A percentile compares a stretch with the other conserved stretches of the same genome.
phyloP scores from a whole-genome alignment of 768 basidiomycete genomes.

The Trametes sanguinea region DNA sequence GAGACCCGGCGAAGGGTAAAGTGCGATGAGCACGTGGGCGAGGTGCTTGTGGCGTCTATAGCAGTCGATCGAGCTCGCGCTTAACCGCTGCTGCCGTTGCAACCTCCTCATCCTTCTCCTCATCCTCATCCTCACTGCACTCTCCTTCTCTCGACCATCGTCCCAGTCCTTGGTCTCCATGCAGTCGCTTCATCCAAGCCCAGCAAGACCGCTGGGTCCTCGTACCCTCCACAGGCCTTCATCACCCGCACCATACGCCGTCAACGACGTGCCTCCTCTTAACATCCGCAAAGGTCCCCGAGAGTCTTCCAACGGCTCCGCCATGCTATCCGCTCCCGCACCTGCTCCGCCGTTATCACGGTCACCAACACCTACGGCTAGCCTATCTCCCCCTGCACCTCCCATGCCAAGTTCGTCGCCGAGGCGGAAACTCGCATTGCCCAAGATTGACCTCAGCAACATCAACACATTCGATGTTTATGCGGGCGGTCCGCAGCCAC shows the following conservation, averaged over 20 bases:
- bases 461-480: slow-evolving; percentile 25
- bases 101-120: not conserved
- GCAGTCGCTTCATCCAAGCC: slow-evolving; percentile 31
- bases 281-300: slow-evolving; percentile 41
- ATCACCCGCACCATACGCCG: slow-evolving; percentile 40
- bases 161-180: slow-evolving; percentile 25
- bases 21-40: slow-evolving; percentile 17
- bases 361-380: slow-evolving; percentile 28
- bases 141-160: slow-evolving; percentile 3
- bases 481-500: slow-evolving; percentile 31
- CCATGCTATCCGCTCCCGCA: slow-evolving; percentile 25
- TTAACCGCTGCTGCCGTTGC: slow-evolving; percentile 8
- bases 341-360: slow-evolving; percentile 20
- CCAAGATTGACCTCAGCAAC: slow-evolving; percentile 30
- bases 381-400: not conserved
- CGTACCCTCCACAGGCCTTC: slow-evolving; percentile 45
- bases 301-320: slow-evolving; percentile 33
- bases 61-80: slow-evolving; percentile 12
- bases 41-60: slow-evolving; percentile 14
- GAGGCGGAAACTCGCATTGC: slow-evolving; percentile 39
- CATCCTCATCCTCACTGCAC: not conserved
- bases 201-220: slow-evolving; percentile 53
- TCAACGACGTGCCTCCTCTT: slow-evolving; percentile 42
- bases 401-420: slow-evolving; percentile 34
- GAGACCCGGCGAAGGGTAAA: slow-evolving; percentile 10